phyloP scores from a whole-genome alignment of 495 filamentous ascomycete species.

The Trichoderma reesei region DNA sequence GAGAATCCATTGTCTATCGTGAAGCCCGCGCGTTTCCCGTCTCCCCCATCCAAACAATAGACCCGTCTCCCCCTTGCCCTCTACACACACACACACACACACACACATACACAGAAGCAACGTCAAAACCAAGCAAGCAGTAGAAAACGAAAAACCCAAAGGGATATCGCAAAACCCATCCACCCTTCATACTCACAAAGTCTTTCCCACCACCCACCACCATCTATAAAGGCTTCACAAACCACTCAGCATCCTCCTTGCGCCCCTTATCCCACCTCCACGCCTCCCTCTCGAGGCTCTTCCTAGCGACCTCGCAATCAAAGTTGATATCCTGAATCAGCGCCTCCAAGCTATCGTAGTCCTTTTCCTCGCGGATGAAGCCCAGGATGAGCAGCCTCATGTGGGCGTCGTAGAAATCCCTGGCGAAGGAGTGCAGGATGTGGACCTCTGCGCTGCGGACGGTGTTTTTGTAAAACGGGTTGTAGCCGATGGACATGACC shows the following conservation, averaged over 20 bases:
- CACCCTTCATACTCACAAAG: too few relatives aligned
- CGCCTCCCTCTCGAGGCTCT: constrained; percentile 57
- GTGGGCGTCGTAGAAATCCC: constrained; percentile 73
- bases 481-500: constrained; percentile 93
- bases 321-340: constrained; percentile 78
- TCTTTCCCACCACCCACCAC: too few relatives aligned
- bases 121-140: too few relatives aligned
- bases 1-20: too few relatives aligned
- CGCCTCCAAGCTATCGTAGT: constrained; percentile 75
- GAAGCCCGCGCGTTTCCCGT: too few relatives aligned
- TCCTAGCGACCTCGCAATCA: constrained; percentile 75
- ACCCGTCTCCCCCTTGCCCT: too few relatives aligned
- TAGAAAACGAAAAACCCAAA: neutral
- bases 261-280: constrained; percentile 49
- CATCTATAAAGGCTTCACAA: constrained; percentile 20
- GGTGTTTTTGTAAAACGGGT: constrained; percentile 86
- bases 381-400: constrained; percentile 76
- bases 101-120: too few relatives aligned
- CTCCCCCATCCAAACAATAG: too few relatives aligned
- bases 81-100: too few relatives aligned
- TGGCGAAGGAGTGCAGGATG: constrained; percentile 61
- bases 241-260: constrained; percentile 29
- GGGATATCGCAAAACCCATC: neutral
- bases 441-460: constrained; percentile 84
- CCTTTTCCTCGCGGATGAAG: constrained; percentile 79